These are phyloP conservation scores for Tolypocladium album DNA, from an alignment of 2,329 filamentous ascomycete genomes.

Conservation along the genomic window DNA sequence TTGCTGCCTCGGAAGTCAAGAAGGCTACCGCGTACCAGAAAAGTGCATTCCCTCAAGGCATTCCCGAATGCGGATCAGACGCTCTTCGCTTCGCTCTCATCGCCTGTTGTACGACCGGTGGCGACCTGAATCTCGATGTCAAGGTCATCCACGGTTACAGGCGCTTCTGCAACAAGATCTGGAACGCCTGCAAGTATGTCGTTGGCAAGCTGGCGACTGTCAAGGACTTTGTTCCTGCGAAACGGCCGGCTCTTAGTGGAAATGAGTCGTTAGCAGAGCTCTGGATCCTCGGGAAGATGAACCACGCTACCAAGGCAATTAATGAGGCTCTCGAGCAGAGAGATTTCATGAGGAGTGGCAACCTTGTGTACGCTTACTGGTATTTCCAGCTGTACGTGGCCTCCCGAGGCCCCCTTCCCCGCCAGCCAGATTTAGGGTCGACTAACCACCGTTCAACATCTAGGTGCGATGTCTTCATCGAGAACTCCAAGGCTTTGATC, in stretches of 20 bases:
- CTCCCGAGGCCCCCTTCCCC: too few relatives aligned
- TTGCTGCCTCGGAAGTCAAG: constrained; percentile 73
- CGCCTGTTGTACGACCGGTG: constrained; percentile 23
- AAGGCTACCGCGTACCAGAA: constrained; percentile 89
- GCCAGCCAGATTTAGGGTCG: too few relatives aligned
- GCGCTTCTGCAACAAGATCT: constrained; percentile 89
- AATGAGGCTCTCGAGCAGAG: background rate
- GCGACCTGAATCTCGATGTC: constrained; percentile 74
- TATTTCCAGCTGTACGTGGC: background rate
- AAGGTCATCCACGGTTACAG: constrained; percentile 89
- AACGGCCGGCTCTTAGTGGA: background rate
- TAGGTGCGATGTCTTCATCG: background rate
- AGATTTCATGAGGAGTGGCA: background rate
- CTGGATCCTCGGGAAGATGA: background rate
- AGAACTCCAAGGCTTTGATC: background rate
- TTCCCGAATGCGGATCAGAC: constrained; percentile 89
- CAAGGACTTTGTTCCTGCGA: background rate
- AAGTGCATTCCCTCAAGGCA: constrained; percentile 83
- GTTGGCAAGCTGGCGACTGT: background rate
- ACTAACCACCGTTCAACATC: background rate
- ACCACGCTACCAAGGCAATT: background rate
- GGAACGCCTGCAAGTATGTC: background rate
- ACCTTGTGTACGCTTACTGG: background rate
- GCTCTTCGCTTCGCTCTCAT: constrained; percentile 84
- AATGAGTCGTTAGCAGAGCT: background rate